A percentile compares a stretch with the other conserved stretches of the same genome.
These are phyloP conservation scores for Fistulifera pelliculosa DNA, from an alignment of 108 stramenopile species.

Conservation along the genomic window DNA sequence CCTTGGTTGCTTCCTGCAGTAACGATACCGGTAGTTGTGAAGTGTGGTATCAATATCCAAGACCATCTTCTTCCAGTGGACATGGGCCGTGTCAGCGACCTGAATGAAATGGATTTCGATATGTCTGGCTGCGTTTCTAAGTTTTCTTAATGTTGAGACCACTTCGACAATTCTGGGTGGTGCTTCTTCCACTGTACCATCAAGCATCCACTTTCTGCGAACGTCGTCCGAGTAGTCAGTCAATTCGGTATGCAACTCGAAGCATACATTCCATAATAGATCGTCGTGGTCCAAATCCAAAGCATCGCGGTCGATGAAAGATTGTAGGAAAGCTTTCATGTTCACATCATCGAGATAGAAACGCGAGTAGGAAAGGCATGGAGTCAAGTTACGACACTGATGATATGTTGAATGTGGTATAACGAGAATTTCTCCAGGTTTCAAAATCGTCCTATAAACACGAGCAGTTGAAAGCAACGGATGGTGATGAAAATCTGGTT, in stretches of 20 bases:
- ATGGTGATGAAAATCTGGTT: conserved; percentile 43
- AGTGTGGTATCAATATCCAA: conserved; percentile 50
- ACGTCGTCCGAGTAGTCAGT: conserved; percentile 31
- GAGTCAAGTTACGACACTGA: conserved; percentile 66
- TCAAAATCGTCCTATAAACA: conserved; percentile 45
- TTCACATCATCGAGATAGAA: conserved; percentile 75
- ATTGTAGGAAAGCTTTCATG: conserved; percentile 46
- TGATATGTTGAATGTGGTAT: conserved; percentile 84
- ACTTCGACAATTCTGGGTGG: conserved; percentile 25
- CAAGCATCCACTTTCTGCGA: conserved; percentile 18
- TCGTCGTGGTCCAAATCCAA: conserved; percentile 64
- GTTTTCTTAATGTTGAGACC: conserved; percentile 32
- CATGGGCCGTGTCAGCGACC: conserved; percentile 5
- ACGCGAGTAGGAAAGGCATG: conserved; percentile 69
- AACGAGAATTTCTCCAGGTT: conserved; percentile 77
- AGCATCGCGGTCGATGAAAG: conserved; percentile 54
- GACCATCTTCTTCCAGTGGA: conserved; percentile 39
- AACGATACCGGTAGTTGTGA: conserved; percentile 61
- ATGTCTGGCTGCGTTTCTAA: conserved; percentile 46
- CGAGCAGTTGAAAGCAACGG: conserved; percentile 56
- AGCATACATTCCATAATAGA: conserved; percentile 61
- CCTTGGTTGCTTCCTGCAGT: conserved; percentile 4
- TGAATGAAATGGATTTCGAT: conserved; percentile 31
- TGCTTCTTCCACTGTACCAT: neutral
- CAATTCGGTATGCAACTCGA: conserved; percentile 37